Percentiles rank a stretch among this genome's conserved stretches.
Evolutionary conservation across 164 flowering plant genomes (phyloP).

Genomic region (Vitis rotundifolia): DNA sequence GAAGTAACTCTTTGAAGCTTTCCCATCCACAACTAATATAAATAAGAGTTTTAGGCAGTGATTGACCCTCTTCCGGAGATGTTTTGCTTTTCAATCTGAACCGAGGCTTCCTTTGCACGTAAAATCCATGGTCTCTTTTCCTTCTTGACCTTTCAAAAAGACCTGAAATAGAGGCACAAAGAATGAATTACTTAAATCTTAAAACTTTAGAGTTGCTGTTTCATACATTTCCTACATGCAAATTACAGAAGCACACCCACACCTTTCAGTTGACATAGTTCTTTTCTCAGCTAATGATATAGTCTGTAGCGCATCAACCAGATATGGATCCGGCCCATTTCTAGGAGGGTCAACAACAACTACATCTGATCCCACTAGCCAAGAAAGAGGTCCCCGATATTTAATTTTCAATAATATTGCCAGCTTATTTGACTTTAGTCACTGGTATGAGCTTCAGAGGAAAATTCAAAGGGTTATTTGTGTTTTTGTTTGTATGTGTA

Average conservation of each 20-base stretch:
- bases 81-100: slow-evolving; percentile 49
- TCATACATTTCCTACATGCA: slow-evolving; percentile 14
- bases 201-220: no score
- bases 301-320: slow-evolving; percentile 53
- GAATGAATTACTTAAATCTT: background rate
- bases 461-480: no score
- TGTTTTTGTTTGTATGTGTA: background rate
- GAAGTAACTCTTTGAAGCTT: slow-evolving; percentile 88
- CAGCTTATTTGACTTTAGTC: no score
- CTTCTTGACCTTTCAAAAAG: slow-evolving; percentile 42
- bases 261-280: slow-evolving; percentile 54
- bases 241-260: background rate
- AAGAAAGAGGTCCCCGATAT: slow-evolving; percentile 72
- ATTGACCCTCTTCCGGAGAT: slow-evolving; percentile 31
- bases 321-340: slow-evolving; percentile 78
- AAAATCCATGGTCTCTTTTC: slow-evolving; percentile 96
- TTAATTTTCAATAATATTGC: no score
- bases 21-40: slow-evolving; percentile 99
- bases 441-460: no score
- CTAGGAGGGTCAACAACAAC: slow-evolving; percentile 95
- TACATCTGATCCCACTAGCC: slow-evolving; percentile 89
- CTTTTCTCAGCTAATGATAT: slow-evolving; percentile 42
- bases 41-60: slow-evolving; percentile 76
- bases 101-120: slow-evolving; percentile 73
- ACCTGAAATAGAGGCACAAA: slow-evolving; percentile 30